Conservation (phyloP, 2,329 filamentous ascomycete genomes). For the Fusarium phyllophilum region DNA sequence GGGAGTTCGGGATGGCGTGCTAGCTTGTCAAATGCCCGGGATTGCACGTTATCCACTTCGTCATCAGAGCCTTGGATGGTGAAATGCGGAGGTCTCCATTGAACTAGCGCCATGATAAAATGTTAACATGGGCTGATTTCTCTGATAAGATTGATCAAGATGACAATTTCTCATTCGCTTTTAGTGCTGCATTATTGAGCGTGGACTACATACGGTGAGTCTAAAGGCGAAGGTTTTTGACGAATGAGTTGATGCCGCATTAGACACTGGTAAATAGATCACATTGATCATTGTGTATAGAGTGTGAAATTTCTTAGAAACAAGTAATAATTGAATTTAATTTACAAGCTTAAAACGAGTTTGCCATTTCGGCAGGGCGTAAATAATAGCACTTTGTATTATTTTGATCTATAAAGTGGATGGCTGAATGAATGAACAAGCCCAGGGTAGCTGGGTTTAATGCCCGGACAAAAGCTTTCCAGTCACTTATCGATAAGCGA, state of each 20-base stretch:
- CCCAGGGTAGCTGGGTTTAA: background rate
- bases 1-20: constrained; percentile 1
- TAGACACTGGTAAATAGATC: no score
- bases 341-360: accelerated
- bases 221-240: no score
- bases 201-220: no score
- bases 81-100: background rate
- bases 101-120: no score
- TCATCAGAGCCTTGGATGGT: background rate
- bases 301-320: accelerated
- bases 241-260: no score
- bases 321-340: accelerated
- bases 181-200: no score
- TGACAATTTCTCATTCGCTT: accelerated
- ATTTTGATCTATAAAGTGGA: accelerated
- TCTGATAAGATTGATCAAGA: background rate
- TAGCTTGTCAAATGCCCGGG: background rate
- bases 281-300: background rate
- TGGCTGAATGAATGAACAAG: background rate
- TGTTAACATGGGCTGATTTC: accelerated
- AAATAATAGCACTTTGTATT: background rate
- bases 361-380: no score
- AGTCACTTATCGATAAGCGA: accelerated
- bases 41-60: constrained; percentile 4
- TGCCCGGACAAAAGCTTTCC: background rate